These are phyloP conservation scores for Dendrocalamus latiflorus DNA, from an alignment of 202 grass and related monocot species.

Conservation along the genomic window DNA sequence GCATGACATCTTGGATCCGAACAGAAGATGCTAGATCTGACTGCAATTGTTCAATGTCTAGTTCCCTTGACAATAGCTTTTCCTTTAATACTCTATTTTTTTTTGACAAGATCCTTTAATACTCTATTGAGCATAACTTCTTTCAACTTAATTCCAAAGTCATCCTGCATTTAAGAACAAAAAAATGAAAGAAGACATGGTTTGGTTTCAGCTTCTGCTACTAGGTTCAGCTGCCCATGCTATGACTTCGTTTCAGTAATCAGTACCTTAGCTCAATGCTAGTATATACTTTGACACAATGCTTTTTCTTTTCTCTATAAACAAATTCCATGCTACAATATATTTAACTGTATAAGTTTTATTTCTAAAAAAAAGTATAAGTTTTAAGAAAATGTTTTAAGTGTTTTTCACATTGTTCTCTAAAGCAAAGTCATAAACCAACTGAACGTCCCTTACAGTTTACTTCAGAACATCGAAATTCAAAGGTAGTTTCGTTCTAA, in stretches of 20 bases:
- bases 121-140: conserved; percentile 61
- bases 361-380: no score
- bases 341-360: neutral
- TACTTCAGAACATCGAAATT: neutral
- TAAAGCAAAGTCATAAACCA: neutral
- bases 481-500: conserved; percentile 29
- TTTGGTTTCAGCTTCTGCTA: conserved; percentile 14
- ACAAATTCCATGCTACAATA: no score
- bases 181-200: conserved; percentile 10
- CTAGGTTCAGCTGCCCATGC: neutral
- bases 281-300: neutral
- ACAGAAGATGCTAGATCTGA: conserved; percentile 59
- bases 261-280: conserved; percentile 14
- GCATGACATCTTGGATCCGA: conserved; percentile 45
- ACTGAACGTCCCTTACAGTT: neutral
- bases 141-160: conserved; percentile 56
- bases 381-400: neutral
- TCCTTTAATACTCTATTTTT: no score
- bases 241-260: neutral
- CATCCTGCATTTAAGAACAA: conserved; percentile 40
- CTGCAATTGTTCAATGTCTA: conserved; percentile 63
- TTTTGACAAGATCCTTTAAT: no score
- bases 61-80: conserved; percentile 60
- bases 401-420: conserved; percentile 1
- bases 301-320: no score